Base-by-base conservation (phyloP, 148 eudicot genomes). In the Chenopodium formosanum region DNA sequence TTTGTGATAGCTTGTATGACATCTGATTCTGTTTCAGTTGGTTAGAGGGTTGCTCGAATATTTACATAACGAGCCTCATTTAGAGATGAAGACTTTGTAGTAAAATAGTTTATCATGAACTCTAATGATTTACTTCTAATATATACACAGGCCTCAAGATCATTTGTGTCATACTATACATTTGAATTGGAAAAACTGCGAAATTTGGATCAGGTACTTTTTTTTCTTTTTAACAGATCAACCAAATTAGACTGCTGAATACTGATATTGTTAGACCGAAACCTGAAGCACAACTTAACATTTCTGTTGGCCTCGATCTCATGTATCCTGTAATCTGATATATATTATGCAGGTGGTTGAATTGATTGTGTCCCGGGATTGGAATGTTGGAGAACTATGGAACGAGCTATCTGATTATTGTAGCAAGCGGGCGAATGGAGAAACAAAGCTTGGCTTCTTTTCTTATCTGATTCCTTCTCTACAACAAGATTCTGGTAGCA, bases 361-460 rank as follows among this genome's bases (percentile, higher is more conserved):
- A 60, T 93, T 94, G 98, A 90, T 95, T 71, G 17, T 78, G 14
- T 86, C 91, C 3, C 96, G 90, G 29, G 81, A 84, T 63, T 95
- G 97, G 97, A 95, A 88, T 17, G 97, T 94, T 12, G 98, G 99
- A 71, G 99, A 95, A 53, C 86, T 94, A 56, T 95, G 97, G 97
- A 84, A 79, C 80, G 83, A 90, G 90, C 76, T 95, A 81, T 84
- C 86, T 20, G 97, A 94, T 40, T 95, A 91, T 83, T 86, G 90
- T 12, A 79, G 84, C 70, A 90, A 89, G 78, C 91, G 91, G 80
- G 65, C 85, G 62, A 84, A 84, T 63, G 86, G 92, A 69, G 85
- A 90, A 83, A 90, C 97, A n/a, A 44, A 78, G 47, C 84, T 82
- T 19, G 92, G 97, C 70, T 89, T 95, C 84, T 88, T 94, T 84